These are phyloP conservation scores for Ramaria rubella DNA, from an alignment of 768 basidiomycete species.

Conservation along the genomic window DNA sequence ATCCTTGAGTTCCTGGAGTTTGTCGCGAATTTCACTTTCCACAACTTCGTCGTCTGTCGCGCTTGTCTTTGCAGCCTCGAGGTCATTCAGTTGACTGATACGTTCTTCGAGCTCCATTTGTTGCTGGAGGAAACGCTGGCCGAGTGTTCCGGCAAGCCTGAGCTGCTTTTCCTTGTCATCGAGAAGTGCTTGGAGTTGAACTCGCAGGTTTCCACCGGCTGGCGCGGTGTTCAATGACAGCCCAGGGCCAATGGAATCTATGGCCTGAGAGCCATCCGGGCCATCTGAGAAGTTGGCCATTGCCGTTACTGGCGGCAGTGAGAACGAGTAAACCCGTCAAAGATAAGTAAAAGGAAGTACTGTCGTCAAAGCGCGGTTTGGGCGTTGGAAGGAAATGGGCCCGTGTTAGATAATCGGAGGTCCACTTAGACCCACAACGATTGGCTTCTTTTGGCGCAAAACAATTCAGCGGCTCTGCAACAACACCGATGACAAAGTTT, in stretches of 20 bases:
- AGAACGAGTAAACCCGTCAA: background rate
- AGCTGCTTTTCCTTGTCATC: conserved; percentile 91
- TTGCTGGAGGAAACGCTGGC: conserved; percentile 89
- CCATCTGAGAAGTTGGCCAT: conserved; percentile 13
- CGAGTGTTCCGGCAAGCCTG: conserved; percentile 84
- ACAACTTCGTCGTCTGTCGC: conserved; percentile 51
- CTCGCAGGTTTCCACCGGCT: conserved; percentile 21
- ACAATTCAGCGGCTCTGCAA: too few relatives aligned
- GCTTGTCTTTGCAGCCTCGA: conserved; percentile 45
- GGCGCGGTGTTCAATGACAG: conserved; percentile 1
- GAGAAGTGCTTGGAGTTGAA: conserved; percentile 51
- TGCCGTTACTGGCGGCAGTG: conserved; percentile 1
- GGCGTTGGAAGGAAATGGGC: conserved; percentile 10
- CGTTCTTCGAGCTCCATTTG: conserved; percentile 89
- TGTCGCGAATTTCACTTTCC: conserved; percentile 60
- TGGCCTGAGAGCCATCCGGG: background rate
- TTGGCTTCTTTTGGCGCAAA: too few relatives aligned
- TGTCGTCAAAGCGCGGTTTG: conserved; percentile 3
- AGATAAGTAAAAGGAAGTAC: background rate
- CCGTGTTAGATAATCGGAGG: background rate
- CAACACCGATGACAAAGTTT: too few relatives aligned
- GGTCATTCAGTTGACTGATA: conserved; percentile 58
- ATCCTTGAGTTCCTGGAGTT: conserved; percentile 71
- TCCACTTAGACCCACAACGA: too few relatives aligned
- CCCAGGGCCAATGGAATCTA: background rate